Percentiles rank a stretch among this genome's conserved stretches.
These are phyloP conservation scores for Microcyclospora pomicola DNA, from an alignment of 2,329 filamentous ascomycete species.

Conservation along the genomic window DNA sequence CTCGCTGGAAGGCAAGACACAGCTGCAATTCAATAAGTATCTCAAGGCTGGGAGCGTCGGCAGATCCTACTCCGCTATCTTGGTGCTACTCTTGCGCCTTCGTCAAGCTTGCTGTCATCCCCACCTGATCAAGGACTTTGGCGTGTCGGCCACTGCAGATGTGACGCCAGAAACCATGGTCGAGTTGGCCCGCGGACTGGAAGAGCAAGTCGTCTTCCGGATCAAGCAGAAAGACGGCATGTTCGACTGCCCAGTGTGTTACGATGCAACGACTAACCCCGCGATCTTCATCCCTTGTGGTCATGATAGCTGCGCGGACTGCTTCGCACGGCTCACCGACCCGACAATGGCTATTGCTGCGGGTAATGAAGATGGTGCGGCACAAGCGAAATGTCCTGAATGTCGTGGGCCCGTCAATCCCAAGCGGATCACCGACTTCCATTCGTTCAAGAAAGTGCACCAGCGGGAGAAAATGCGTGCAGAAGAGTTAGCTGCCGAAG, in stretches of 20 bases:
- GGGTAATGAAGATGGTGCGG: conserved; percentile 40
- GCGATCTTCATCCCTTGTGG: conserved; percentile 72
- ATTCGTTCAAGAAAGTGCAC: conserved; percentile 59
- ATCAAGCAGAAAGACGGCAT: conserved; percentile 43
- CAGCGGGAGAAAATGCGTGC: conserved; percentile 40
- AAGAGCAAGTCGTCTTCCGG: conserved; percentile 48
- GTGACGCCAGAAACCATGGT: conserved; percentile 43
- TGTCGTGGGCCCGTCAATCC: conserved; percentile 57
- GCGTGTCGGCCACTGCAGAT: conserved; percentile 35
- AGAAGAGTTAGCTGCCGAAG: conserved; percentile 19
- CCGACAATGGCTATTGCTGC: conserved; percentile 43
- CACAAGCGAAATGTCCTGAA: conserved; percentile 54
- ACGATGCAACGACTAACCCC: conserved; percentile 60
- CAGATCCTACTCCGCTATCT: conserved; percentile 62
- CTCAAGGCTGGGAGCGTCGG: conserved; percentile 53
- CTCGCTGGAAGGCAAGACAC: conserved; percentile 51
- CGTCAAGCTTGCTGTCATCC: conserved; percentile 72
- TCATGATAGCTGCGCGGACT: conserved; percentile 65
- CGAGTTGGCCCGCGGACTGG: conserved; percentile 48
- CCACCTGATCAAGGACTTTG: conserved; percentile 54
- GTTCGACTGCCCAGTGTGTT: conserved; percentile 74
- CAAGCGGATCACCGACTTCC: conserved; percentile 58
- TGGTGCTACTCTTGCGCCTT: conserved; percentile 67
- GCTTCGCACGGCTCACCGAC: conserved; percentile 56
- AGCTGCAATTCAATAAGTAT: conserved; percentile 64